Evolutionary conservation across 495 filamentous ascomycete species (phyloP).

Genomic region (Pyrenopolyporus hunteri): DNA sequence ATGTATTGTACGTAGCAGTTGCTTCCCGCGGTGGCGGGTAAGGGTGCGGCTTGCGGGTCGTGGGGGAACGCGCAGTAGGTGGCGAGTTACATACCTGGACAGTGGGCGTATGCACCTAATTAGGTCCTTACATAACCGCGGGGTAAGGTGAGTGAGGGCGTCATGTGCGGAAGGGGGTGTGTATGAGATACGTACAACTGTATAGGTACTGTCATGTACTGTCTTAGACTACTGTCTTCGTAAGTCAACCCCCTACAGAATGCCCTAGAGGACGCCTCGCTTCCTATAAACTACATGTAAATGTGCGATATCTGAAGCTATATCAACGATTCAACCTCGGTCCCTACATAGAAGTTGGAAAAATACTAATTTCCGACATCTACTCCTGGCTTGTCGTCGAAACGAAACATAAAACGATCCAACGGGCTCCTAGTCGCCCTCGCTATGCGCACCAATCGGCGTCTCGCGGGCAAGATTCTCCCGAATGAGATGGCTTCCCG

Average conservation of each 20-base stretch:
- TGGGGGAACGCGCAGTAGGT: not conserved
- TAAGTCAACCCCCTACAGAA: too few species aligned
- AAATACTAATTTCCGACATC: too few species aligned
- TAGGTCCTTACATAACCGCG: not conserved
- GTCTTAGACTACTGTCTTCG: too few species aligned
- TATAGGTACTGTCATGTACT: too few species aligned
- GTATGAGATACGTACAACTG: too few species aligned
- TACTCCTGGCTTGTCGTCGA: not conserved
- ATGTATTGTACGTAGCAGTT: not conserved
- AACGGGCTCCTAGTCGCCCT: not conserved
- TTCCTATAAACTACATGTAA: too few species aligned
- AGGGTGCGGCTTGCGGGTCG: not conserved
- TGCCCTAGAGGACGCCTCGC: too few species aligned
- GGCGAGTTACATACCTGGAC: not conserved
- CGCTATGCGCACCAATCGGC: conserved; percentile 41
- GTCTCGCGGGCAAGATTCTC: conserved; percentile 30
- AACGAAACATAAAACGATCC: not conserved
- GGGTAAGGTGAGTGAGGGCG: conserved; percentile 1
- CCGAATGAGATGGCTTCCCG: conserved; percentile 33
- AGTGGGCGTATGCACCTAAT: conserved; percentile 2
- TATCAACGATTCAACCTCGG: too few species aligned
- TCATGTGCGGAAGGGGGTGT: too few species aligned
- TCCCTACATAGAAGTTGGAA: too few species aligned
- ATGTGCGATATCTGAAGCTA: too few species aligned
- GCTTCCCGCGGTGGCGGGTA: conserved; percentile 22